Evolutionary conservation across 805 yeast species (phyloP).

Genomic region (Metschnikowia lochheadii): DNA sequence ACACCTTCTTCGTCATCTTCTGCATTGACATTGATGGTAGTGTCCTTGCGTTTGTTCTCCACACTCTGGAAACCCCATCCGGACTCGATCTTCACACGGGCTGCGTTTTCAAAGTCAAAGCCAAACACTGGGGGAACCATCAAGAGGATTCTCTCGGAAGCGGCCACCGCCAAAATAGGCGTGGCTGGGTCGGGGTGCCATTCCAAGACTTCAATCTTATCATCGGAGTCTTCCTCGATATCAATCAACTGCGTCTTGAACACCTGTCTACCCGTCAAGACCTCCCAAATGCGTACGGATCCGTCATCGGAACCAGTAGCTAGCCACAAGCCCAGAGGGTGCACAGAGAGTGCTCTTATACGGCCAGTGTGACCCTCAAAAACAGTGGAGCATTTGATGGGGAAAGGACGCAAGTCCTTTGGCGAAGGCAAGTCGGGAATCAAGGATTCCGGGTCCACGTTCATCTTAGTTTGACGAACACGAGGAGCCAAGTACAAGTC

Average conservation of each 20-base stretch:
- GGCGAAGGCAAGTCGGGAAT: conserved; percentile 97
- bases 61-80: conserved; percentile 86
- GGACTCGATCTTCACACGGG: conserved; percentile 72
- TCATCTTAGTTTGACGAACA: conserved; percentile 82
- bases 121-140: conserved; percentile 91
- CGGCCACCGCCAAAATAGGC: conserved; percentile 81
- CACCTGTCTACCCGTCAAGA: conserved; percentile 90
- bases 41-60: conserved; percentile 46
- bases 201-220: conserved; percentile 72
- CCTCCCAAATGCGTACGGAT: conserved; percentile 93
- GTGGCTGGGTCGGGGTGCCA: conserved; percentile 82
- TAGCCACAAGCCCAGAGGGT: conserved; percentile 88
- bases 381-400: conserved; percentile 79
- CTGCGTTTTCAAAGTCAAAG: conserved; percentile 75
- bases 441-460: conserved; percentile 93
- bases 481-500: conserved; percentile 96
- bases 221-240: conserved; percentile 56
- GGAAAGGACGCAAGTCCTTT: conserved; percentile 94
- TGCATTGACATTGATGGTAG: conserved; percentile 34
- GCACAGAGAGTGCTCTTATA: conserved; percentile 77
- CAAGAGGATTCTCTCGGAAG: conserved; percentile 74
- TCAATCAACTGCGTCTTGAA: conserved; percentile 55
- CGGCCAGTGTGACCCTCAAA: conserved; percentile 81
- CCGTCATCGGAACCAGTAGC: conserved; percentile 99
- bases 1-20: conserved; percentile 28